A percentile compares a stretch with the other conserved stretches of the same genome.
Conservation (phyloP, 2,329 filamentous ascomycete species). For the Claviceps sp. region DNA sequence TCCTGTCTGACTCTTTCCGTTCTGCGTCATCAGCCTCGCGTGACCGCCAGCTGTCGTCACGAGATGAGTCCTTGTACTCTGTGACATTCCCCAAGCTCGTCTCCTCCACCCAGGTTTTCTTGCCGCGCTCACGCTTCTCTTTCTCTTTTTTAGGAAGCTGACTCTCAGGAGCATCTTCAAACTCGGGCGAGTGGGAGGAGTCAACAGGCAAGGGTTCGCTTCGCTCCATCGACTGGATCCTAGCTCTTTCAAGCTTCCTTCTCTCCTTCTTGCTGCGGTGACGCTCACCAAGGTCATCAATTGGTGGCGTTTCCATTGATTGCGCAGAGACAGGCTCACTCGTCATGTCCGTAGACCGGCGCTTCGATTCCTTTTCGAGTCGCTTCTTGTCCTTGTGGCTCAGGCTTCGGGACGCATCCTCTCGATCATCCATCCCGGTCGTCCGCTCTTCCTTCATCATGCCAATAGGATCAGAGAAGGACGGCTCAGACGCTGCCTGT, state of each 20-base stretch:
- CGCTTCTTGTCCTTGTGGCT: constrained; percentile 38
- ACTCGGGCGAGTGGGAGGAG: constrained; percentile 5
- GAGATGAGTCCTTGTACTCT: constrained; percentile 13
- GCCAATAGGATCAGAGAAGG: constrained; percentile 34
- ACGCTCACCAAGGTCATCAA: constrained; percentile 12
- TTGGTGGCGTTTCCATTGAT: constrained; percentile 3
- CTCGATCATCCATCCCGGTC: constrained; percentile 13
- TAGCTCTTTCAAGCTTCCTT: constrained; percentile 30
- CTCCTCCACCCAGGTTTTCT: constrained; percentile 13
- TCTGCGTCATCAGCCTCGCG: constrained; percentile 11
- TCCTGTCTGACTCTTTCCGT: constrained; percentile 14
- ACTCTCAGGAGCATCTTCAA: constrained; percentile 14
- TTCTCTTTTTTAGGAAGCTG: constrained; percentile 21
- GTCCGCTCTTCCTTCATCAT: constrained; percentile 22
- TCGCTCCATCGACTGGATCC: constrained; percentile 5
- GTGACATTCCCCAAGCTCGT: constrained; percentile 11
- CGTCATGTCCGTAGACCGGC: constrained; percentile 17
- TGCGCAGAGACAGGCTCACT: constrained; percentile 2
- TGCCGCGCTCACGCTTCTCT: constrained; percentile 29
- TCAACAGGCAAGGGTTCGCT: constrained; percentile 3
- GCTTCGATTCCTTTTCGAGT: constrained; percentile 26
- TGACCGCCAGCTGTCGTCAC: constrained; percentile 9
- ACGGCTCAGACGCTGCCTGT: constrained; percentile 19
- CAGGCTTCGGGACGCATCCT: constrained; percentile 17
- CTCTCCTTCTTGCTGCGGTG: constrained; percentile 35